Evolutionary conservation across 2,329 filamentous ascomycete genomes (phyloP), one percentile per base, ranked within the genome.

Genomic region (Dactylonectria estremocensis): DNA sequence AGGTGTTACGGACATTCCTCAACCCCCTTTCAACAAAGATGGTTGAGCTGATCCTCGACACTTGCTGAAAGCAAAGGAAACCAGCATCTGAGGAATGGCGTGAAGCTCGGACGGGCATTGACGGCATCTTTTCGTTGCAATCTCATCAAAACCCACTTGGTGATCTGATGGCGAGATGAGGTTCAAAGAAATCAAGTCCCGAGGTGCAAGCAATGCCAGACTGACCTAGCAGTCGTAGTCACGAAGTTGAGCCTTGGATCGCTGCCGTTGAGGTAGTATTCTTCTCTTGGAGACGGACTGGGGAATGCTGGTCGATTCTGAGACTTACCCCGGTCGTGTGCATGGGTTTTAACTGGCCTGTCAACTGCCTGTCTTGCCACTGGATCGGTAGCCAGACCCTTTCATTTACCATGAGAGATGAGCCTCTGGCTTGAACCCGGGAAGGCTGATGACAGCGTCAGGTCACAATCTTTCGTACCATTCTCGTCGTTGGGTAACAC

Each of bases 261-360:
- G 63, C 65, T 68, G 74, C 73, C 74, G 74, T 72, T 63, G 57
- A 68, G 67, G 74, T 76, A 72, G 61, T 72, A 76, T 66, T 75
- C 64, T 69, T 61, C 35, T 46, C 67, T 69, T 64, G 55, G 64
- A 68, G 52, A 64, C 61, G 71, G 68, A 59, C 65, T 76, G 74
- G 74, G 74, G 74, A 76, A 76, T 76, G 74, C 74, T 75, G 69
- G 74, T 74, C 57, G 68, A 70, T 67, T 69, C 66, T 76, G 74
- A 76, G 69, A 76, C 74, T 59, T 2, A 46, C 68, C 74, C 74
- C 66, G 65, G 74, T 62, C 28, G 24, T 50, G 57, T 33, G 65
- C 14, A 53, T 58, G 37, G 61, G 52, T 28, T 54, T 59, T 68
- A 24, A 37, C 24, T 45, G 40, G 37, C 55, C 58, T 69, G 64